These are phyloP conservation scores for Nigrograna mackinnonii DNA, from an alignment of 2,329 filamentous ascomycete genomes.

Conservation along the genomic window DNA sequence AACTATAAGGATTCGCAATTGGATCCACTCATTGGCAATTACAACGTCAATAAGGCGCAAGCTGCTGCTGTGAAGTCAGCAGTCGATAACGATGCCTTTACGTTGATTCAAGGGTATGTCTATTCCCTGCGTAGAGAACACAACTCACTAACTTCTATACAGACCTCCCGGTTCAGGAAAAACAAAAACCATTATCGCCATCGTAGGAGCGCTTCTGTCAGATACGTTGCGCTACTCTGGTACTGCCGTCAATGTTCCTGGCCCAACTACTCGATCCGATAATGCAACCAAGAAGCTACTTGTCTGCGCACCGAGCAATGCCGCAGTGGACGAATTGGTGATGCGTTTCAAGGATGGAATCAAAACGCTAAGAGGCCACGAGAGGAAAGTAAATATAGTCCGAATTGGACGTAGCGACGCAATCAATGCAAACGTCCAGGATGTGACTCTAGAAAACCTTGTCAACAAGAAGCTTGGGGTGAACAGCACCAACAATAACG, in stretches of 20 bases:
- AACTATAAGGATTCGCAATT: constrained; percentile 77
- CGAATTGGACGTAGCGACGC: constrained; percentile 89
- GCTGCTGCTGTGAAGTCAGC: constrained; percentile 90
- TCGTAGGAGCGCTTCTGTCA: constrained; percentile 85
- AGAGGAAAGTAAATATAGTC: constrained; percentile 80
- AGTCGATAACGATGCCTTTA: constrained; percentile 95
- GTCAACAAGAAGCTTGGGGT: constrained; percentile 72
- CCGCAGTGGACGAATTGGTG: constrained; percentile 94
- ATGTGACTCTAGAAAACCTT: constrained; percentile 91
- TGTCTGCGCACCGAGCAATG: constrained; percentile 97
- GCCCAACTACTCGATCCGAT: constrained; percentile 27
- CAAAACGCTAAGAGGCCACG: constrained; percentile 72
- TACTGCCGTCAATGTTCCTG: constrained; percentile 48
- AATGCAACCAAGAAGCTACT: constrained; percentile 77
- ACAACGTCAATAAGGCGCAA: constrained; percentile 85
- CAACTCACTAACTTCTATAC: constrained; percentile 18
- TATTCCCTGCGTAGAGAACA: neutral
- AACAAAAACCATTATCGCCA: constrained; percentile 96
- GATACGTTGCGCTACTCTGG: constrained; percentile 54
- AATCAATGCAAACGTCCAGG: constrained; percentile 85
- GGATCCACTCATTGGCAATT: constrained; percentile 70
- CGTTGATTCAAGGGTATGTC: constrained; percentile 81
- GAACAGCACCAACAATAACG: constrained; percentile 41
- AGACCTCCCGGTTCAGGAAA: constrained; percentile 95
- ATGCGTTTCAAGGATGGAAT: constrained; percentile 88